Conservation (phyloP, 257 asterid genomes). For the Solanum medicagineum region DNA sequence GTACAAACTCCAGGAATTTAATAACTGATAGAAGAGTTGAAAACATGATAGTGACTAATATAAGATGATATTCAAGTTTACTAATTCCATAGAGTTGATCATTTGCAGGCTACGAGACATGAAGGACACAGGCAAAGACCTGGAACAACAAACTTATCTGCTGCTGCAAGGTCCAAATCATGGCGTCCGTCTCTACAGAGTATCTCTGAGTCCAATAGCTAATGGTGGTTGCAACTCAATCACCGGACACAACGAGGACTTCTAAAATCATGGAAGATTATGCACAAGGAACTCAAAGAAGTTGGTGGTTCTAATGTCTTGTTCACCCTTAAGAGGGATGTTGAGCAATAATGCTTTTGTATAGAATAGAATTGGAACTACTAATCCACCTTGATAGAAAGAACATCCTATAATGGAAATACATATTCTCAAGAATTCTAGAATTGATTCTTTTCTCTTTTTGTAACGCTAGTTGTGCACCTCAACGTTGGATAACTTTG, state of each 20-base stretch:
- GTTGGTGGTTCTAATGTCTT: neutral
- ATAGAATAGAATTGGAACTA: conserved; percentile 3
- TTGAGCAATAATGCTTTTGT: conserved; percentile 3
- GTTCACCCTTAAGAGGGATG: neutral
- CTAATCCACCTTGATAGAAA: neutral
- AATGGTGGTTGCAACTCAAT: neutral
- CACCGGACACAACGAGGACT: neutral
- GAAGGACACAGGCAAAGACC: conserved; percentile 16
- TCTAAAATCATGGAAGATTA: neutral
- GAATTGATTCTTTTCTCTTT: neutral
- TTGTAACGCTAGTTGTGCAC: neutral
- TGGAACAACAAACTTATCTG: conserved; percentile 6
- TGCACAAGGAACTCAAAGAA: neutral
- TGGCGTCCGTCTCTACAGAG: conserved; percentile 38
- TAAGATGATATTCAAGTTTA: neutral
- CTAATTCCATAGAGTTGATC: neutral
- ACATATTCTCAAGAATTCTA: neutral
- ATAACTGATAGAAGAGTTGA: neutral
- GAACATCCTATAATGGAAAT: conserved; percentile 1
- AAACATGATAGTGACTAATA: neutral
- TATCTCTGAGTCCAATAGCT: conserved; percentile 28
- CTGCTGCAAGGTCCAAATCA: conserved; percentile 17
- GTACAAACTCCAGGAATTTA: neutral
- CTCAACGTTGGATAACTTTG: neutral
- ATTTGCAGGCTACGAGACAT: conserved; percentile 14